Percentiles rank a stretch among this genome's conserved stretches.
These are phyloP conservation scores for Rhynchospora breviuscula DNA, from an alignment of 176 grass and related monocot genomes.

Conservation along the genomic window DNA sequence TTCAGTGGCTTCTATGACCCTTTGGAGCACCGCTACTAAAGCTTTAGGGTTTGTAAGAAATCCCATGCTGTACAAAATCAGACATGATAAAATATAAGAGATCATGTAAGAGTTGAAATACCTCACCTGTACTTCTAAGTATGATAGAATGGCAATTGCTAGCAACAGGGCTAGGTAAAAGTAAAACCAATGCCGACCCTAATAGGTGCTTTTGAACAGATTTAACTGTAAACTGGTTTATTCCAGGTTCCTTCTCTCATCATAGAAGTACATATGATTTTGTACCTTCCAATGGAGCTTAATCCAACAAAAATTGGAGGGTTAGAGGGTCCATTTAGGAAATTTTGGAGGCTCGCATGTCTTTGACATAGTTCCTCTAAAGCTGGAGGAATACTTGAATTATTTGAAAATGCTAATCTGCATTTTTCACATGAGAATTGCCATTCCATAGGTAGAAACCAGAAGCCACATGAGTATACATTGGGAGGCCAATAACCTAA, in stretches of 20 bases:
- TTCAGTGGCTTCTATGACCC: conserved; percentile 47
- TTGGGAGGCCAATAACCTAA: conserved; percentile 79
- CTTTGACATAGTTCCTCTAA: conserved; percentile 37
- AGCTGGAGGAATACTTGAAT: conserved; percentile 27
- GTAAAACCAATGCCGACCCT: neutral
- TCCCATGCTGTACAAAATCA: conserved; percentile 64
- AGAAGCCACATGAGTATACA: conserved; percentile 73
- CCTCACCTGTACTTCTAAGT: neutral
- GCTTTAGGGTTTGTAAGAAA: conserved; percentile 82
- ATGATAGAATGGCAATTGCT: neutral
- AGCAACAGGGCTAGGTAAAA: neutral
- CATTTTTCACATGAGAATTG: conserved; percentile 91
- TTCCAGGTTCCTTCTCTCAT: neutral
- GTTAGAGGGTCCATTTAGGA: conserved; percentile 37
- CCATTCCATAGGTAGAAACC: conserved; percentile 83
- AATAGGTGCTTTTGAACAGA: neutral
- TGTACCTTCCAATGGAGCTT: conserved; percentile 90
- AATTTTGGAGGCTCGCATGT: conserved; percentile 60
- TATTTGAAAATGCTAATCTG: conserved; percentile 33
- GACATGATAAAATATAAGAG: neutral
- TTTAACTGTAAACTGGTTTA: neutral
- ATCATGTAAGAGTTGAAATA: neutral
- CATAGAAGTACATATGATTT: neutral
- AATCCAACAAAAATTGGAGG: conserved; percentile 81
- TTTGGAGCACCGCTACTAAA: conserved; percentile 65